Conservation (phyloP, 1,284 basidiomycete genomes). For the Naganishia cerealis region DNA sequence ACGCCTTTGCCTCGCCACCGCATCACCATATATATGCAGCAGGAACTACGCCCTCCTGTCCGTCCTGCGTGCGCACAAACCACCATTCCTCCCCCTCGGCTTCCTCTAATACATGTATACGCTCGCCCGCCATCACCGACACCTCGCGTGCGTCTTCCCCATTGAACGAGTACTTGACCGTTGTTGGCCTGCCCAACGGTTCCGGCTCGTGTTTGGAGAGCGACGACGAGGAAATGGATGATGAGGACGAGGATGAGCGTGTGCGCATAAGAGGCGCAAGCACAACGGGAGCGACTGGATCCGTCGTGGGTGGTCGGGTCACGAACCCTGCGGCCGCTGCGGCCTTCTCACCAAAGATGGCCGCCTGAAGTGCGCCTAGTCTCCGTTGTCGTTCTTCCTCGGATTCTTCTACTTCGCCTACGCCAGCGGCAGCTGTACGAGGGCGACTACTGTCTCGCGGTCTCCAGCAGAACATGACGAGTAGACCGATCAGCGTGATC, state of each 20-base stretch:
- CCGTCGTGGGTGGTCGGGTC: slow-evolving; percentile 40
- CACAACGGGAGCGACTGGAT: background rate
- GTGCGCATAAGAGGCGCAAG: slow-evolving; percentile 3
- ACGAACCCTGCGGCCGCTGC: slow-evolving; percentile 27
- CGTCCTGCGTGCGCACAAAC: slow-evolving; percentile 78
- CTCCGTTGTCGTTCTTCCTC: slow-evolving; percentile 46
- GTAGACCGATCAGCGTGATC: slow-evolving; percentile 78
- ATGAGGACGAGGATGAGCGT: slow-evolving; percentile 1
- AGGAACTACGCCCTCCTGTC: slow-evolving; percentile 81
- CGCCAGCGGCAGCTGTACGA: slow-evolving; percentile 28
- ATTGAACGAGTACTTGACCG: slow-evolving; percentile 59
- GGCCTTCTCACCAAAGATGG: slow-evolving; percentile 60
- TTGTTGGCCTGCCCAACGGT: slow-evolving; percentile 32
- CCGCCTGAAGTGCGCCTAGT: slow-evolving; percentile 62
- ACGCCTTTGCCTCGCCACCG: background rate
- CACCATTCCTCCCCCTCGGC: slow-evolving; percentile 68
- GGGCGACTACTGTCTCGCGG: slow-evolving; percentile 55
- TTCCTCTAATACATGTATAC: slow-evolving; percentile 68
- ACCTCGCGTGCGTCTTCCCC: slow-evolving; percentile 74
- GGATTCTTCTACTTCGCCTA: slow-evolving; percentile 61
- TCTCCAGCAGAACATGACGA: slow-evolving; percentile 77
- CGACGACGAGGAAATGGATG: slow-evolving; percentile 6
- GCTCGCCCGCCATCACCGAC: slow-evolving; percentile 66
- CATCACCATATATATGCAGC: slow-evolving; percentile 64
- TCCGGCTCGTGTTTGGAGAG: slow-evolving; percentile 8